Conservation (phyloP, 805 yeast species). For the Pichia nanzhaoensis region DNA sequence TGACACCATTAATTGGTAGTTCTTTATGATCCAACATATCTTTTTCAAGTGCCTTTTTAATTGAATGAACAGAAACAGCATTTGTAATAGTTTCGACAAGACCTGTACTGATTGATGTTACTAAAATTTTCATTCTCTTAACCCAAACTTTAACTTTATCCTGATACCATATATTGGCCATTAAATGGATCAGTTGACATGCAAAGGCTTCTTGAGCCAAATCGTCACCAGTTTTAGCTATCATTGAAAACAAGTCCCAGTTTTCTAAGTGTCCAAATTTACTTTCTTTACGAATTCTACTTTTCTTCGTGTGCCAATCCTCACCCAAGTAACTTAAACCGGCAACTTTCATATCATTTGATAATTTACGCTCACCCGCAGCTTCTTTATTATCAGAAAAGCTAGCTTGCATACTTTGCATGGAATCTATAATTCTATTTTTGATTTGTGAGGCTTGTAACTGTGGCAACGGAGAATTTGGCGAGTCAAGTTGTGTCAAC, state of each 20-base stretch:
- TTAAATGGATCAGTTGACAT: constrained; percentile 83
- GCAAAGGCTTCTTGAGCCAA: constrained; percentile 97
- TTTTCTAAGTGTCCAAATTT: constrained; percentile 79
- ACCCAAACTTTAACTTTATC: constrained; percentile 78
- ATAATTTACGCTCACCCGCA: constrained; percentile 87
- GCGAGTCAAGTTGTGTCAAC: constrained; percentile 79
- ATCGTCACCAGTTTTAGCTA: constrained; percentile 95
- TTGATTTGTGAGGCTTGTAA: constrained; percentile 63
- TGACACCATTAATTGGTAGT: constrained; percentile 62
- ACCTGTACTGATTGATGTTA: constrained; percentile 87
- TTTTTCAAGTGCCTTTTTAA: constrained; percentile 85
- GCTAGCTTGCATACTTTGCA: constrained; percentile 71
- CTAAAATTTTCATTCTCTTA: constrained; percentile 83
- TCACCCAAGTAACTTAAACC: constrained; percentile 76
- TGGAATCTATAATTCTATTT: constrained; percentile 59
- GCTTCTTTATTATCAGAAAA: constrained; percentile 56
- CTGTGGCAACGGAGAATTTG: constrained; percentile 42
- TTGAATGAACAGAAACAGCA: constrained; percentile 89
- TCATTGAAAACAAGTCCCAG: constrained; percentile 94
- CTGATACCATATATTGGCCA: constrained; percentile 76
- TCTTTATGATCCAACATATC: constrained; percentile 60
- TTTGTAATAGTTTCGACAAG: constrained; percentile 94
- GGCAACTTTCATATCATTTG: constrained; percentile 84
- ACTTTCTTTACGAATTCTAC: constrained; percentile 71
- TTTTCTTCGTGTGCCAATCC: constrained; percentile 83